Base-by-base conservation (phyloP, 257 asterid species). In the Scutellaria minor region DNA sequence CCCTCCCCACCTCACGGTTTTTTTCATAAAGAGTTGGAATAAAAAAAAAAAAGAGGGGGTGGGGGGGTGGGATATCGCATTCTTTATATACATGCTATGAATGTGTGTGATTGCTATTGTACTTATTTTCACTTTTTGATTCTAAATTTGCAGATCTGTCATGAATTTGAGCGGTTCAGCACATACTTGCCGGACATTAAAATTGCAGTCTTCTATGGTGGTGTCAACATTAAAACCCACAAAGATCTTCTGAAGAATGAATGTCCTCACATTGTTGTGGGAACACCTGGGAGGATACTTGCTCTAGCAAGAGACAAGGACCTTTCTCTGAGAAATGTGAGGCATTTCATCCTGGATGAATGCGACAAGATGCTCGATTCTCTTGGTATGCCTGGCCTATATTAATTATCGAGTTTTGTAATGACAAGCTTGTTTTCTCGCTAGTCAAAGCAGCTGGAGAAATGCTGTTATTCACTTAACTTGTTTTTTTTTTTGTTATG, bases 311-410 rank as follows among this genome's bases (percentile, higher is more conserved):
- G 96, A 75, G 97, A 91, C 6, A 87, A 85, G 79, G 95, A 91
- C 70, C 91, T 91, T 9, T 85, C 89, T 5, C 76, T 91, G 64
- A 91, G 76, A 83, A 88, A 91, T 75, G 97, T 91, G 81, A 86
- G 97, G 84, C 97, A 91, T 77, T 91, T 91, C 77, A 87, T 91
- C 73, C 85, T 89, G 64, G 97, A 91, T 82, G 97, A 91, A 72
- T 91, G 97, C 70, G 97, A 91, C 79, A 91, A 91, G 90, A 91
- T 91, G 97, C 97, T 91, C 0, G 97, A 91, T 76, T 87, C 97
- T 24, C 95, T 91, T 66, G 97, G 96, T 91, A 89, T 63, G 88
- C 44, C 31, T 50, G 6, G 7, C n/a, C 14, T 47, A 7, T 56
- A 18, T 44, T 3, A 27, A 8, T 18, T 63, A 15, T 45, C 12